A percentile compares a stretch with the other conserved stretches of the same genome.
Evolutionary conservation across 2,329 filamentous ascomycete species (phyloP).

Genomic region (Trichophyton equinum): DNA sequence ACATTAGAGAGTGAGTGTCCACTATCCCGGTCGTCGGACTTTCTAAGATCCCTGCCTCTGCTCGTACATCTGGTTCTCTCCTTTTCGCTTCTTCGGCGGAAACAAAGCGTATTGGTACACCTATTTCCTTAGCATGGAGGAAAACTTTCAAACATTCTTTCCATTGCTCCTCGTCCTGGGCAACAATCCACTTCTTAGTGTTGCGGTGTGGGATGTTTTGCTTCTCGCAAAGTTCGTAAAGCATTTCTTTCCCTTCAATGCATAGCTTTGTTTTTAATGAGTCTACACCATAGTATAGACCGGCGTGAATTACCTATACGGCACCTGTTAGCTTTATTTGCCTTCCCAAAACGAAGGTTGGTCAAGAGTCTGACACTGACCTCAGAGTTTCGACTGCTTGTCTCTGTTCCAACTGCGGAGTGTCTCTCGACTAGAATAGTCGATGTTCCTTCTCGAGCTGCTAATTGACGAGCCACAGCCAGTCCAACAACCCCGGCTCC

Average conservation of each 20-base stretch:
- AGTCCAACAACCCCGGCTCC: slow-evolving; percentile 67
- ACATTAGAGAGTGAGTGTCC: slow-evolving; percentile 76
- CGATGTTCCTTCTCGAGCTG: slow-evolving; percentile 45
- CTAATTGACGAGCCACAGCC: slow-evolving; percentile 61
- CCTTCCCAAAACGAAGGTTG: not conserved
- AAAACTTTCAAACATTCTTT: slow-evolving; percentile 43
- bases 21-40: slow-evolving; percentile 79
- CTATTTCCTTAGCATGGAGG: slow-evolving; percentile 40
- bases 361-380: slow-evolving; percentile 23
- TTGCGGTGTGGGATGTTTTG: slow-evolving; percentile 58
- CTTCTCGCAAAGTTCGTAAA: slow-evolving; percentile 64
- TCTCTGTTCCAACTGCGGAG: slow-evolving; percentile 64
- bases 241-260: slow-evolving; percentile 57
- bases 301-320: slow-evolving; percentile 73
- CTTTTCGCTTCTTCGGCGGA: slow-evolving; percentile 45
- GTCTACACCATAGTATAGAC: slow-evolving; percentile 69
- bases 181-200: slow-evolving; percentile 89
- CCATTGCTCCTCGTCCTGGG: slow-evolving; percentile 62
- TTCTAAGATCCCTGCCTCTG: slow-evolving; percentile 63
- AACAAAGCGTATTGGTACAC: slow-evolving; percentile 63
- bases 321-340: not conserved
- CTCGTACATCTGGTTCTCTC: slow-evolving; percentile 64
- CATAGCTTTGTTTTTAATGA: slow-evolving; percentile 78
- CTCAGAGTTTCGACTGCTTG: slow-evolving; percentile 81
- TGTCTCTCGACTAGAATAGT: slow-evolving; percentile 77